These are phyloP conservation scores for Trametes sp. DNA, from an alignment of 1,284 basidiomycete species.

Conservation along the genomic window DNA sequence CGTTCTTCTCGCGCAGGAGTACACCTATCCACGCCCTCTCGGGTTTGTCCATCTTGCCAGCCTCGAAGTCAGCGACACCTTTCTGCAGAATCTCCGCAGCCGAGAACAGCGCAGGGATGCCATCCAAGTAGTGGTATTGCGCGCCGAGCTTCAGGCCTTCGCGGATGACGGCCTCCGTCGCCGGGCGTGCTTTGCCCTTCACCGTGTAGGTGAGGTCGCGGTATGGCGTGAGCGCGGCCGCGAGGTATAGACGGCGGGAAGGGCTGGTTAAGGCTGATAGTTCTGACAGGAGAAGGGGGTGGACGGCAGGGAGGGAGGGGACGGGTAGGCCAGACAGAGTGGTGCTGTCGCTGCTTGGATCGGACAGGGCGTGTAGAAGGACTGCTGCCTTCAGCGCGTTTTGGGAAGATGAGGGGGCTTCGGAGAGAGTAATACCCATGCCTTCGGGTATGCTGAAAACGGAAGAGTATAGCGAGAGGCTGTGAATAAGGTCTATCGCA, in stretches of 20 bases:
- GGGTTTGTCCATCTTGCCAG: slow-evolving; percentile 29
- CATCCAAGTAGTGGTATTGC: slow-evolving; percentile 80
- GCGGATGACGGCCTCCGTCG: slow-evolving; percentile 76
- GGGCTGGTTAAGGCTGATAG: slow-evolving; percentile 50
- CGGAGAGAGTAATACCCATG: slow-evolving; percentile 55
- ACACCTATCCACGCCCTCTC: slow-evolving; percentile 72
- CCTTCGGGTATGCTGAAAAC: slow-evolving; percentile 71
- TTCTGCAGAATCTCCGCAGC: slow-evolving; percentile 58
- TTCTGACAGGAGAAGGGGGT: slow-evolving; percentile 55
- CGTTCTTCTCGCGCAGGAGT: slow-evolving; percentile 66
- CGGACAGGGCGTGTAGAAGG: slow-evolving; percentile 63
- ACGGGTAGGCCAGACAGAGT: slow-evolving; percentile 22
- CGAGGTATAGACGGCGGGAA: slow-evolving; percentile 75
- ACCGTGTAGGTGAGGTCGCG: slow-evolving; percentile 64
- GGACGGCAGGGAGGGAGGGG: slow-evolving; percentile 49
- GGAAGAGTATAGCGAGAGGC: slow-evolving; percentile 72
- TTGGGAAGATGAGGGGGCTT: slow-evolving; percentile 43
- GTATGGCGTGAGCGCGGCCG: slow-evolving; percentile 74
- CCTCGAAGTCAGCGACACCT: slow-evolving; percentile 45
- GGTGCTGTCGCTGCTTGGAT: slow-evolving; percentile 33
- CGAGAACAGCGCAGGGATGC: slow-evolving; percentile 74
- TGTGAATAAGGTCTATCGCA: slow-evolving; percentile 77
- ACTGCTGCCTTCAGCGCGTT: slow-evolving; percentile 63
- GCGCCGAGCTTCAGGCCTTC: slow-evolving; percentile 87
- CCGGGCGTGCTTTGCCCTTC: slow-evolving; percentile 66